Conservation (phyloP, 371 early-diverging fungal genomes). For the Dinochytrium kinnereticum region DNA sequence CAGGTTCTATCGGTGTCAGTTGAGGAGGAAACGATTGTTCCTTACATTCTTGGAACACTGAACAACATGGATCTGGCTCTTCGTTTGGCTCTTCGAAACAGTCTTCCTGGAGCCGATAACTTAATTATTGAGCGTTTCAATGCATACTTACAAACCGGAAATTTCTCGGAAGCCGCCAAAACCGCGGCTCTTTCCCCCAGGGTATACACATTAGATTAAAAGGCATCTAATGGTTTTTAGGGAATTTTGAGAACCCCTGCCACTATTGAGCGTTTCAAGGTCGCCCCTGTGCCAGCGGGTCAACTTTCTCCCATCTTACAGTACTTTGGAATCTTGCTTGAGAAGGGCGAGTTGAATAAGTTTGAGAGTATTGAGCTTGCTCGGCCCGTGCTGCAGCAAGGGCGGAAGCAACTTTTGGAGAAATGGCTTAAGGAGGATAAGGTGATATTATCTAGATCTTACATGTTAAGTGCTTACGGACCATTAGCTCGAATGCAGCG, state of each 20-base stretch:
- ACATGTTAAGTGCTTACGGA: background rate
- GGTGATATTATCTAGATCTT: constrained; percentile 12
- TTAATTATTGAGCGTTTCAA: constrained; percentile 89
- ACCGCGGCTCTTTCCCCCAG: constrained; percentile 94
- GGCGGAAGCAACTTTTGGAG: constrained; percentile 91
- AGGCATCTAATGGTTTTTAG: constrained; percentile 42
- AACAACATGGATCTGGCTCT: constrained; percentile 91
- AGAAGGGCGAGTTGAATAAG: constrained; percentile 92
- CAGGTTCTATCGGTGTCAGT: constrained; percentile 90
- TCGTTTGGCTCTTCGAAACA: constrained; percentile 85
- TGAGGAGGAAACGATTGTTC: constrained; percentile 86
- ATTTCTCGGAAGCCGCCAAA: constrained; percentile 91
- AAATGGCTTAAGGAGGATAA: constrained; percentile 99
- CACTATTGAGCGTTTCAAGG: constrained; percentile 94
- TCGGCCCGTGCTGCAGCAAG: constrained; percentile 88
- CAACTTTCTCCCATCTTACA: constrained; percentile 93
- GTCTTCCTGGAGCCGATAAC: constrained; percentile 95
- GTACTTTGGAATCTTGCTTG: constrained; percentile 96
- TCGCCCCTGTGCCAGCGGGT: constrained; percentile 77
- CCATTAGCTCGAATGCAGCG: constrained; percentile 83
- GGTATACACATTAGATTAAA: too few relatives aligned
- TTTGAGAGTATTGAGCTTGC: constrained; percentile 94
- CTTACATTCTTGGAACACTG: constrained; percentile 83
- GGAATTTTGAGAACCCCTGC: constrained; percentile 94
- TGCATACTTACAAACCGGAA: constrained; percentile 75